Evolutionary conservation across 2,329 filamentous ascomycete species (phyloP).

Genomic region (Colletotrichum gigasporum): DNA sequence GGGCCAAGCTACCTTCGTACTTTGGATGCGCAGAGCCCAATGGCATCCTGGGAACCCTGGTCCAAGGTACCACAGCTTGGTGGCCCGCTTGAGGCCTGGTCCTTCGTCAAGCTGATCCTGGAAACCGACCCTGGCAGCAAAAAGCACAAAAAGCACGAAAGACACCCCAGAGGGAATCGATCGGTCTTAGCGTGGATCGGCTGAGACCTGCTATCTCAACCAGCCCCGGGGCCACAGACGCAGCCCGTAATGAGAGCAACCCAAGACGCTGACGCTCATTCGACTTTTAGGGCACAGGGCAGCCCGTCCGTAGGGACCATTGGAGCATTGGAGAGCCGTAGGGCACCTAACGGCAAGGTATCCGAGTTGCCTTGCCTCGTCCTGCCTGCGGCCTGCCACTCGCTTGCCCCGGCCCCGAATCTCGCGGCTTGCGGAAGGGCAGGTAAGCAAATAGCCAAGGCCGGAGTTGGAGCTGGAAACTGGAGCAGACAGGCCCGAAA

Average conservation of each 20-base stretch:
- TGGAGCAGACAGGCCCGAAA: not conserved
- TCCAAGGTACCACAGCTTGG: no score
- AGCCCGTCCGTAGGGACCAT: no score
- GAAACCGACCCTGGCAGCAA: not conserved
- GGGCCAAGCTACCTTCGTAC: not conserved
- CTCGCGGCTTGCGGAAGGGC: not conserved
- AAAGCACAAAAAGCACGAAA: not conserved
- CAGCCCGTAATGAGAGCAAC: not conserved
- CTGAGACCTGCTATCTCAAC: constrained; percentile 39
- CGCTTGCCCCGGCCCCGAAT: not conserved
- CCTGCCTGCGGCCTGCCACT: not conserved
- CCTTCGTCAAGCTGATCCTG: not conserved
- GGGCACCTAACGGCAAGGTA: not conserved
- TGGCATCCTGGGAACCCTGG: not conserved
- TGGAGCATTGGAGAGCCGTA: no score
- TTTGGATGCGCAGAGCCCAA: not conserved
- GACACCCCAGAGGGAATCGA: constrained; percentile 31
- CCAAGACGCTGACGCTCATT: no score
- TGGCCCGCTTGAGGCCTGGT: not conserved
- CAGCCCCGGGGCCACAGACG: not conserved
- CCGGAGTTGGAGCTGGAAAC: not conserved
- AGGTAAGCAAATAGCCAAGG: not conserved
- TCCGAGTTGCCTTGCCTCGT: not conserved
- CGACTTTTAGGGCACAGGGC: no score
- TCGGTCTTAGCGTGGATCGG: constrained; percentile 38